These are phyloP conservation scores for Closterium sp. DNA, from an alignment of 139 green algal genomes.

Conservation along the genomic window DNA sequence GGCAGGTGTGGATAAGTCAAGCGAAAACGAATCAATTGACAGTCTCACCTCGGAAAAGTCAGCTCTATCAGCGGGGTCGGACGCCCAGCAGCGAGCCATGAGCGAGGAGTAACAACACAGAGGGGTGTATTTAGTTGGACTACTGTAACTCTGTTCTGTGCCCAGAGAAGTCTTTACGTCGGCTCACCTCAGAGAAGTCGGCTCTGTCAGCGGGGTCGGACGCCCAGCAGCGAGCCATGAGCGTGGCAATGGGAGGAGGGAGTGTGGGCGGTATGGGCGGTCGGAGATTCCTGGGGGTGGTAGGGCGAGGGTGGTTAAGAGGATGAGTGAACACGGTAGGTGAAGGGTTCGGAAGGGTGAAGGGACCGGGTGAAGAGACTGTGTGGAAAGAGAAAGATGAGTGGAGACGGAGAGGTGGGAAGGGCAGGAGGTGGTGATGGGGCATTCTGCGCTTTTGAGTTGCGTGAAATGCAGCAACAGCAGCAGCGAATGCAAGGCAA, in stretches of 20 bases:
- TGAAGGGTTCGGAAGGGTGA: neutral
- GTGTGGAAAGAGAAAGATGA: neutral
- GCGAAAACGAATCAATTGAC: too few relatives aligned
- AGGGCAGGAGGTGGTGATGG: neutral
- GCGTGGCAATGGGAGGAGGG: neutral
- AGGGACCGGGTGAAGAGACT: neutral
- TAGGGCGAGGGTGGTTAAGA: neutral
- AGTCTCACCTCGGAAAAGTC: slow-evolving; percentile 7
- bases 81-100: slow-evolving; percentile 17
- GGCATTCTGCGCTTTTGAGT: too few relatives aligned
- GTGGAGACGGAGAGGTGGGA: neutral
- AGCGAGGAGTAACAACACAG: neutral
- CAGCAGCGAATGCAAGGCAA: too few relatives aligned
- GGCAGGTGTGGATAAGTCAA: neutral
- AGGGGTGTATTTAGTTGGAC: too few relatives aligned
- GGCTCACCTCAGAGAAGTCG: slow-evolving; percentile 21
- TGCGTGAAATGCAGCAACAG: neutral
- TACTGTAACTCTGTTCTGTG: too few relatives aligned
- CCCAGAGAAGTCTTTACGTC: too few relatives aligned
- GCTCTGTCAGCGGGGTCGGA: slow-evolving; percentile 8
- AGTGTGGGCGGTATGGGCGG: slow-evolving; percentile 6
- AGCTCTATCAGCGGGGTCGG: slow-evolving; percentile 6
- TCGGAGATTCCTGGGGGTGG: slow-evolving; percentile 6
- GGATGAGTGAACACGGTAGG: neutral
- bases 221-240: slow-evolving; percentile 23